These are phyloP conservation scores for Hypomyces perniciosus DNA, from an alignment of 2,329 filamentous ascomycete genomes.

Conservation along the genomic window DNA sequence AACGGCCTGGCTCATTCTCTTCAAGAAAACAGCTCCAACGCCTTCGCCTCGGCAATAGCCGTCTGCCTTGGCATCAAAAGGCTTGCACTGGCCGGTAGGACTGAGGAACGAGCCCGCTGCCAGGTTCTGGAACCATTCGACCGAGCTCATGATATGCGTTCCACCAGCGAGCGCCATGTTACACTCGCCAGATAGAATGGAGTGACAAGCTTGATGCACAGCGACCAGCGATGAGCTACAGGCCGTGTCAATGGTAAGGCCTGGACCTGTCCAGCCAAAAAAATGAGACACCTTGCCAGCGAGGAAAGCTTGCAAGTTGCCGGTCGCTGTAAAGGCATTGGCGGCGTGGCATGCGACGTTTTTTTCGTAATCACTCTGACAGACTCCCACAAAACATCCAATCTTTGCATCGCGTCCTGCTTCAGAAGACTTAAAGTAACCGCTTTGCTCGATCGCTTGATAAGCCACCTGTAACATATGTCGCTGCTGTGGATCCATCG, in stretches of 20 bases:
- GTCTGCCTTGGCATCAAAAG: constrained; percentile 33
- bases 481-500: constrained; percentile 37
- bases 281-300: constrained; percentile 29
- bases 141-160: constrained; percentile 31
- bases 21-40: constrained; percentile 38
- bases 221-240: constrained; percentile 33
- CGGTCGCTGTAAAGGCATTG: constrained; percentile 33
- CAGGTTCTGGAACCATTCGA: constrained; percentile 20
- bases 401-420: neutral
- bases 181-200: constrained; percentile 26
- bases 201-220: constrained; percentile 27
- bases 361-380: constrained; percentile 33
- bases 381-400: constrained; percentile 34
- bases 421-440: constrained; percentile 14
- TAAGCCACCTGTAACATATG: constrained; percentile 35
- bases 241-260: constrained; percentile 32
- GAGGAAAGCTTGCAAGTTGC: constrained; percentile 28
- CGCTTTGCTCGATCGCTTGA: constrained; percentile 30
- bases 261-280: constrained; percentile 34
- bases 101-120: constrained; percentile 22
- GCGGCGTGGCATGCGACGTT: constrained; percentile 32
- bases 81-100: constrained; percentile 26
- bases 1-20: constrained; percentile 40
- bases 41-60: constrained; percentile 51
- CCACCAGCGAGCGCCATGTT: constrained; percentile 33